Conservation (phyloP, 1,139 yeast species). For the Yamadazyma spencermartinsiae region DNA sequence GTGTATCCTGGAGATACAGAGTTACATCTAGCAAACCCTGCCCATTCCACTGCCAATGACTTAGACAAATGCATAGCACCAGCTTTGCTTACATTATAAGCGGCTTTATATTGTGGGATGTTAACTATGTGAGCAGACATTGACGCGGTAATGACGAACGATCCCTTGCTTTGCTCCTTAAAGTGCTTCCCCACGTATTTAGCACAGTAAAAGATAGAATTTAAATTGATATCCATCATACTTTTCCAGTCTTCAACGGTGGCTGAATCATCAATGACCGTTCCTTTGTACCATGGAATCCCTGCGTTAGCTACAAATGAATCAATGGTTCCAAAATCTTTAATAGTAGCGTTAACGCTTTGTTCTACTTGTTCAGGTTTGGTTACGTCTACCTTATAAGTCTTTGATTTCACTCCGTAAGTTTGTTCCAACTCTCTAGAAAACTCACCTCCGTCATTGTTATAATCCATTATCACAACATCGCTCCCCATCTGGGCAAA, state of each 20-base stretch:
- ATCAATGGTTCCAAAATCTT: conserved; percentile 73
- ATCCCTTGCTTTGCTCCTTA: conserved; percentile 47
- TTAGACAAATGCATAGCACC: conserved; percentile 53
- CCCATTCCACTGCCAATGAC: conserved; percentile 57
- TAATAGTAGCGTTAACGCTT: conserved; percentile 53
- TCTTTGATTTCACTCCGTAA: conserved; percentile 62
- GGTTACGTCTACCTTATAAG: conserved; percentile 68
- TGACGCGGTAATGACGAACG: conserved; percentile 63
- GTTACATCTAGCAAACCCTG: conserved; percentile 55
- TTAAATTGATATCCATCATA: conserved; percentile 53
- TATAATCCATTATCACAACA: conserved; percentile 70
- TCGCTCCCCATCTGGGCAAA: conserved; percentile 89
- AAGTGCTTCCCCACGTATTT: conserved; percentile 54
- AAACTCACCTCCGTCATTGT: conserved; percentile 36
- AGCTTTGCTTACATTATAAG: conserved; percentile 59
- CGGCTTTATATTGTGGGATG: conserved; percentile 55
- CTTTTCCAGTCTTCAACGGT: conserved; percentile 49
- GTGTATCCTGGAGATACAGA: conserved; percentile 62
- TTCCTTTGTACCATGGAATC: conserved; percentile 78
- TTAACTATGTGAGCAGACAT: conserved; percentile 60
- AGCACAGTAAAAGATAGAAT: conserved; percentile 61
- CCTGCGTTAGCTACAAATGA: conserved; percentile 89
- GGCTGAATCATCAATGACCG: conserved; percentile 53
- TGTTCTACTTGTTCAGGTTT: conserved; percentile 55
- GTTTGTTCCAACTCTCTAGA: conserved; percentile 52